Conservation (phyloP, 176 grass and related monocot genomes). For the Bonia amplexicaulis region DNA sequence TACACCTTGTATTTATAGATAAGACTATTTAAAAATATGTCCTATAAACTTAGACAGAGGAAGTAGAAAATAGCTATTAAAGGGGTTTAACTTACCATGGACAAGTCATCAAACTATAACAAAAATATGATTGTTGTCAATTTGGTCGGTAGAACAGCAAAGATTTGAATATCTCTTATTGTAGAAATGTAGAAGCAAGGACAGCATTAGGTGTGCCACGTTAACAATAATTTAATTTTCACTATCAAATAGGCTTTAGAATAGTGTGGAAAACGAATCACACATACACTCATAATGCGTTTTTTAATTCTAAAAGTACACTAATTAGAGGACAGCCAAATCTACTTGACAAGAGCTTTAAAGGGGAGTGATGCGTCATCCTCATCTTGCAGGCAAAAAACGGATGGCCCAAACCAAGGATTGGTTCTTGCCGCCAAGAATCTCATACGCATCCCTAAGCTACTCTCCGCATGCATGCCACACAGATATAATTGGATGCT, state of each 20-base stretch:
- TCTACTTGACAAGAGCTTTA: conserved; percentile 30
- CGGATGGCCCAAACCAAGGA: conserved; percentile 26
- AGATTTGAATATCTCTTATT: neutral
- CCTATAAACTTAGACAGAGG: too few species aligned
- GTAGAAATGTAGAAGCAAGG: neutral
- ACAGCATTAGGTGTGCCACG: conserved; percentile 8
- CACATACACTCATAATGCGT: neutral
- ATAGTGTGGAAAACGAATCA: conserved; percentile 10
- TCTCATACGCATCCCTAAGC: conserved; percentile 59
- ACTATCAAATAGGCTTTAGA: neutral
- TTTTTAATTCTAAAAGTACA: conserved; percentile 12
- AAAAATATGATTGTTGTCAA: neutral
- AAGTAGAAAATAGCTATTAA: neutral
- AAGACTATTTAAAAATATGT: too few species aligned
- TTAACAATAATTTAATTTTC: conserved; percentile 20
- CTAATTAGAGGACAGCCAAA: conserved; percentile 30
- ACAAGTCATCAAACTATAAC: neutral
- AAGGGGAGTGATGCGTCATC: conserved; percentile 18
- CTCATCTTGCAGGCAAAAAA: conserved; percentile 28
- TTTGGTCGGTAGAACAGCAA: neutral
- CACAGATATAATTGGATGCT: conserved; percentile 42
- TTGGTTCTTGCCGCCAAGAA: conserved; percentile 43
- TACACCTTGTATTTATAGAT: too few species aligned
- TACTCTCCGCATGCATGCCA: conserved; percentile 25
- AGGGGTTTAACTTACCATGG: neutral